Conservation (phyloP, 306 rosid genomes). For the Vigna radiata region DNA sequence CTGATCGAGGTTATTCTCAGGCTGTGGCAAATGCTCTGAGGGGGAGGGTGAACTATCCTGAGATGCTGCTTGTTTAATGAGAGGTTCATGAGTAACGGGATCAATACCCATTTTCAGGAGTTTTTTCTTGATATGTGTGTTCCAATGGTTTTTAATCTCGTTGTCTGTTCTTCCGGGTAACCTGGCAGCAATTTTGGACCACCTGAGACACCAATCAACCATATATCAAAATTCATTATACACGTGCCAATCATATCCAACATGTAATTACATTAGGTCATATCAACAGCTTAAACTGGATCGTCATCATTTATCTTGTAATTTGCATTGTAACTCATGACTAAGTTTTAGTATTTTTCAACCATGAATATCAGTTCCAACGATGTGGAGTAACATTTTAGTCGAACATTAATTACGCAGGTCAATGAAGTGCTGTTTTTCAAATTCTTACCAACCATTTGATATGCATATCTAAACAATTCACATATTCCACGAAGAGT, state of each 20-base stretch:
- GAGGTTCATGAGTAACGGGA: conserved; percentile 84
- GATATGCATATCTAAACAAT: not conserved
- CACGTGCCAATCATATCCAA: not conserved
- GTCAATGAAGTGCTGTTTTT: not conserved
- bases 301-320: not conserved
- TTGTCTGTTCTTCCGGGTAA: conserved; percentile 93
- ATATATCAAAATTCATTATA: not conserved
- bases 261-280: conserved; percentile 22
- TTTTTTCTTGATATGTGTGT: conserved; percentile 92
- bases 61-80: conserved; percentile 55
- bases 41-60: conserved; percentile 48
- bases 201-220: conserved; percentile 52
- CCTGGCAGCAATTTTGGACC: conserved; percentile 93
- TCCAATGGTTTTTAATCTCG: conserved; percentile 94
- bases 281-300: not conserved
- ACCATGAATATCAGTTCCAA: conserved; percentile 22
- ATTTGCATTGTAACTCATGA: not conserved
- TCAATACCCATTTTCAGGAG: conserved; percentile 89
- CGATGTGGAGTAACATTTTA: not conserved
- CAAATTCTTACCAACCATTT: conserved; percentile 10
- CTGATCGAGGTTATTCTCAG: conserved; percentile 30
- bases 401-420: not conserved
- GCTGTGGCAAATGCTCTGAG: conserved; percentile 41
- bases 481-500: not conserved
- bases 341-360: not conserved